Base-by-base conservation (phyloP, 129 eudicot genomes). In the Cynara cardunculus region DNA sequence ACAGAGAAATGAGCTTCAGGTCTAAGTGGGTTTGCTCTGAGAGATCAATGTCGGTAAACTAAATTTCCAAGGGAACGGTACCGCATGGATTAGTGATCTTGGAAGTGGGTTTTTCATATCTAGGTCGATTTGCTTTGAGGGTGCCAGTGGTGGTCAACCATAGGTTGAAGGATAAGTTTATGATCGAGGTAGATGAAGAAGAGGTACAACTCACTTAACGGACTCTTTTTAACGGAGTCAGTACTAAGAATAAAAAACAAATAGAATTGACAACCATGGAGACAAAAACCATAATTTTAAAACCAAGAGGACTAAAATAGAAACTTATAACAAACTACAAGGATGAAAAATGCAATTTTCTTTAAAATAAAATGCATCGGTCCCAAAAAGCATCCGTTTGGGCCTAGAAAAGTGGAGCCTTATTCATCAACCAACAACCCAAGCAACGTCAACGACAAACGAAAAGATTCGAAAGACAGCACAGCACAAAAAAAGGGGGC, bases 401-500 rank as follows among this genome's bases (percentile, higher is more conserved):
- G 69, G 79, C 79, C 79, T 25, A 31, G 19, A 56, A 70, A 78
- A 41, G 37, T 41, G n/a, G 34, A 70, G 74, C 76, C 79, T n/a
- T 62, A 62, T 35, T 73, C 79, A 37, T 73, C 79, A n/a, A 74
- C 44, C 24, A 73, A 80, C 78, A 37, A 80, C 9, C 66, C 49
- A 62, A 81, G 67, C 84, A 78, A 81, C 84, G 73, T 82, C 85
- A 82, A 75, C 76, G 19, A 74, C 31, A 25, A 66, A 22, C 18
- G 8, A 67, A 75, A 82, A 82, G 81, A 82, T 82, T 82, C 85
- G 71, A 75, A 82, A 82, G 80, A 75, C 85, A 75, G n/a, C 85
- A 30, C 77, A 71, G 30, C 83, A 69, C 85, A 49, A 81, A 73
- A 61, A 59, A 61, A 21, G 75, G 75, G 82, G 78, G 71, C 64